phyloP scores from a whole-genome alignment of 2,329 filamentous ascomycete species.

The Colletotrichum sp. region DNA sequence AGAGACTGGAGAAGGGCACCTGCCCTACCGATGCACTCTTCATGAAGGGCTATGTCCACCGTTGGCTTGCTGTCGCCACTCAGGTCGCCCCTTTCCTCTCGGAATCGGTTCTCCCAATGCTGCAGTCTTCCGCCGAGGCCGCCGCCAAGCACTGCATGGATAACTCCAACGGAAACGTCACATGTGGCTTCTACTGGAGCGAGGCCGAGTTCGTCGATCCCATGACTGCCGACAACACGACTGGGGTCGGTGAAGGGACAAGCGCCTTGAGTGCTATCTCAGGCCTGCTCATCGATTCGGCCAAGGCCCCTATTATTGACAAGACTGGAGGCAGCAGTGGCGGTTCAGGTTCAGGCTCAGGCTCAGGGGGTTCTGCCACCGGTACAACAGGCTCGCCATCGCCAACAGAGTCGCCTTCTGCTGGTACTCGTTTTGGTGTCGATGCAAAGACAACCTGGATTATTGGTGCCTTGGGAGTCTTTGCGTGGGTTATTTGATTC shows the following conservation, averaged over 20 bases:
- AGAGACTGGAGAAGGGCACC: slow-evolving; percentile 39
- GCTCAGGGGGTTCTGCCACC: not conserved
- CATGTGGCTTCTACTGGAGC: slow-evolving; percentile 56
- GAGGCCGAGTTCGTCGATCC: slow-evolving; percentile 30
- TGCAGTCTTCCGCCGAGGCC: slow-evolving; percentile 52
- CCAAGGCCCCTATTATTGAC: not conserved
- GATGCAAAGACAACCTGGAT: not conserved
- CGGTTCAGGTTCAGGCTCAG: not conserved
- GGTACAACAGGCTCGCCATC: not conserved
- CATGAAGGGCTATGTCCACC: slow-evolving; percentile 62
- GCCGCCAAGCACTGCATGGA: slow-evolving; percentile 55
- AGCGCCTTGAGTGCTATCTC: slow-evolving; percentile 48
- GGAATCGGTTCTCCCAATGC: slow-evolving; percentile 46
- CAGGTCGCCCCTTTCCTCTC: slow-evolving; percentile 55
- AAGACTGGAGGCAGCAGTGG: not conserved
- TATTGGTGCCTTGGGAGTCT: not conserved
- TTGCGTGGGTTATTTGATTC: not conserved
- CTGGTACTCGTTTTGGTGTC: not conserved
- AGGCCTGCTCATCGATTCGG: slow-evolving; percentile 36
- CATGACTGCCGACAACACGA: slow-evolving; percentile 49
- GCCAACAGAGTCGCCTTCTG: not conserved
- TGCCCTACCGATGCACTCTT: slow-evolving; percentile 65
- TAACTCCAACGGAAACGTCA: slow-evolving; percentile 38
- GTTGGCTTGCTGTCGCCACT: slow-evolving; percentile 55
- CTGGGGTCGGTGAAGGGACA: slow-evolving; percentile 53